Conservation (phyloP, 1,139 yeast genomes). For the Blastobotrys petasosporus region DNA sequence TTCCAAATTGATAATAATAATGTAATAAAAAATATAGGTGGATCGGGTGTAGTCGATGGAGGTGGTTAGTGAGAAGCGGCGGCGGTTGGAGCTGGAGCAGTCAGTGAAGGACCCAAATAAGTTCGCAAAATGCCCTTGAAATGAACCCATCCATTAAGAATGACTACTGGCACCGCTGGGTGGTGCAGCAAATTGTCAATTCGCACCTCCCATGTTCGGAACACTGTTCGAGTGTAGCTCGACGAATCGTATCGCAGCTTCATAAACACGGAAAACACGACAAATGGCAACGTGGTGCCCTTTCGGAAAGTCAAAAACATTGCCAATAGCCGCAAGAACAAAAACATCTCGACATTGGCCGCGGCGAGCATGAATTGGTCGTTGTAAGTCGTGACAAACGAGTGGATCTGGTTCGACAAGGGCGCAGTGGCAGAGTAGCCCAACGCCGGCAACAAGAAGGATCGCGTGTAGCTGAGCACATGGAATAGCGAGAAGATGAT, state of each 20-base stretch:
- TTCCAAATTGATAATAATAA: too few relatives aligned
- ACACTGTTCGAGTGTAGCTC: conserved; percentile 61
- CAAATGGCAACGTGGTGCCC: conserved; percentile 57
- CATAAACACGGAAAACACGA: conserved; percentile 58
- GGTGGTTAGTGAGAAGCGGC: conserved; percentile 42
- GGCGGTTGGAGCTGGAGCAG: conserved; percentile 48
- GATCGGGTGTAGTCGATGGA: too few relatives aligned
- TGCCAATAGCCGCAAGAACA: conserved; percentile 46
- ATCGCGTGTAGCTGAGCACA: conserved; percentile 58
- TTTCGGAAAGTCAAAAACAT: conserved; percentile 57
- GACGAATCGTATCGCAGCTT: conserved; percentile 77
- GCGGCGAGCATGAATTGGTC: conserved; percentile 67
- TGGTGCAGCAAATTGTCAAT: conserved; percentile 59
- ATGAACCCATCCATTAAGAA: conserved; percentile 57
- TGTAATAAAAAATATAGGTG: too few relatives aligned
- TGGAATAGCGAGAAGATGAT: conserved; percentile 68
- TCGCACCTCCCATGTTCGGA: conserved; percentile 66
- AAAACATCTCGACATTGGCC: conserved; percentile 59
- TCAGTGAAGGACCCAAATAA: conserved; percentile 38
- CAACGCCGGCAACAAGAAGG: conserved; percentile 61
- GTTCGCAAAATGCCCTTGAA: conserved; percentile 45
- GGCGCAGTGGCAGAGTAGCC: conserved; percentile 43
- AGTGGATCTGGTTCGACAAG: conserved; percentile 41
- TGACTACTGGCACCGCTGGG: conserved; percentile 51
- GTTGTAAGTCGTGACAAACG: conserved; percentile 58